phyloP scores from a whole-genome alignment of 2,329 filamentous ascomycete species.

The Metarhizium robertsii region DNA sequence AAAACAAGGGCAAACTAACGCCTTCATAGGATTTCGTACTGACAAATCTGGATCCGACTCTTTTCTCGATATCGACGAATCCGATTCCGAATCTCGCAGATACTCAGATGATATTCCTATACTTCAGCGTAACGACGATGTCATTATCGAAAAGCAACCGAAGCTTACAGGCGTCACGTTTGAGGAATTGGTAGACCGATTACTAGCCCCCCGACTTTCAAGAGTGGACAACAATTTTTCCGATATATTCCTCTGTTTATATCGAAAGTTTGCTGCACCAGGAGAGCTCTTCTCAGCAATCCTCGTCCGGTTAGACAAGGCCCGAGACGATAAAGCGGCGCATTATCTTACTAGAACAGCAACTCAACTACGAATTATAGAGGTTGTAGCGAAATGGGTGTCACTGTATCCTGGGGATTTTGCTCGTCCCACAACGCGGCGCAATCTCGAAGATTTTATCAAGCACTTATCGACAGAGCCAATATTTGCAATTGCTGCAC shows the following conservation, averaged over 20 bases:
- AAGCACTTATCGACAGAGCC: constrained; percentile 63
- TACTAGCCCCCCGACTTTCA: constrained; percentile 72
- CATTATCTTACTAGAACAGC: constrained; percentile 69
- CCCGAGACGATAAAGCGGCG: constrained; percentile 56
- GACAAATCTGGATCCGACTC: constrained; percentile 40
- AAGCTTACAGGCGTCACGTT: constrained; percentile 47
- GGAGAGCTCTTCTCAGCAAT: constrained; percentile 69
- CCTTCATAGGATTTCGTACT: constrained; percentile 42
- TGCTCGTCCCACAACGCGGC: constrained; percentile 65
- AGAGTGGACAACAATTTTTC: constrained; percentile 84
- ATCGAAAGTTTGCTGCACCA: constrained; percentile 86
- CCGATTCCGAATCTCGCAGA: constrained; percentile 55
- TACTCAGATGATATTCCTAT: constrained; percentile 61
- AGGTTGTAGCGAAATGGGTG: constrained; percentile 82
- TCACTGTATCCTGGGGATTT: constrained; percentile 88
- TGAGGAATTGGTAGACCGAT: constrained; percentile 75
- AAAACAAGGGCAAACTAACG: constrained; percentile 25
- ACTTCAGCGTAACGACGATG: constrained; percentile 57
- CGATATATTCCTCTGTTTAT: constrained; percentile 82
- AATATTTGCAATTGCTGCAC: constrained; percentile 75
- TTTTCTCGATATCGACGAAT: constrained; percentile 62
- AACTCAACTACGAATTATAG: constrained; percentile 73
- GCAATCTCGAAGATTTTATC: constrained; percentile 67
- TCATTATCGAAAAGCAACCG: constrained; percentile 38
- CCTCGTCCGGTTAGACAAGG: constrained; percentile 62